These are phyloP conservation scores for Aspergillus flavus DNA, from an alignment of 2,329 filamentous ascomycete species.

Conservation along the genomic window DNA sequence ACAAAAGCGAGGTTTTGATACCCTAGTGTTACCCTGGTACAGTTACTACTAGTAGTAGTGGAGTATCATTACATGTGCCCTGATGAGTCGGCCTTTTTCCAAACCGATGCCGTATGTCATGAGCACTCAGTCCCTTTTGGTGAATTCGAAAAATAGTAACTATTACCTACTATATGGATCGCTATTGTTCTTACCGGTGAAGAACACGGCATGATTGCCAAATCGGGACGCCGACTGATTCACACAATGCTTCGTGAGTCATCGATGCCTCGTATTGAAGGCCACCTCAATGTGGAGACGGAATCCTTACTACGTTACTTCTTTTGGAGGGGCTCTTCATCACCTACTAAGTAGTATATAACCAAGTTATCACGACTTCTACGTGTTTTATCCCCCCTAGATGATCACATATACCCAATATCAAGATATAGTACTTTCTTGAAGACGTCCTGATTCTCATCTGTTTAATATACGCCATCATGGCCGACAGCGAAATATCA, in stretches of 20 bases:
- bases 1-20: too few relatives aligned
- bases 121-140: too few relatives aligned
- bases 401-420: background rate
- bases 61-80: too few relatives aligned
- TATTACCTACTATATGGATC: too few relatives aligned
- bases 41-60: too few relatives aligned
- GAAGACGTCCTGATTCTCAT: background rate
- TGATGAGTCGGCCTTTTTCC: too few relatives aligned
- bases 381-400: background rate
- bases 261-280: background rate
- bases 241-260: background rate
- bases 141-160: too few relatives aligned
- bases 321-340: background rate
- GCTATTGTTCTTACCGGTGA: too few relatives aligned
- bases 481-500: slow-evolving; percentile 2
- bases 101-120: too few relatives aligned
- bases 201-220: background rate
- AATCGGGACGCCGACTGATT: background rate
- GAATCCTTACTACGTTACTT: background rate
- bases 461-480: background rate
- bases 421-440: background rate
- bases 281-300: background rate
- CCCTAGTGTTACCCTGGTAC: too few relatives aligned
- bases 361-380: background rate
- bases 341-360: background rate